A percentile compares a stretch with the other conserved stretches of the same genome.
phyloP scores from a whole-genome alignment of 495 filamentous ascomycete species.

The Alectoria sarmentosa region DNA sequence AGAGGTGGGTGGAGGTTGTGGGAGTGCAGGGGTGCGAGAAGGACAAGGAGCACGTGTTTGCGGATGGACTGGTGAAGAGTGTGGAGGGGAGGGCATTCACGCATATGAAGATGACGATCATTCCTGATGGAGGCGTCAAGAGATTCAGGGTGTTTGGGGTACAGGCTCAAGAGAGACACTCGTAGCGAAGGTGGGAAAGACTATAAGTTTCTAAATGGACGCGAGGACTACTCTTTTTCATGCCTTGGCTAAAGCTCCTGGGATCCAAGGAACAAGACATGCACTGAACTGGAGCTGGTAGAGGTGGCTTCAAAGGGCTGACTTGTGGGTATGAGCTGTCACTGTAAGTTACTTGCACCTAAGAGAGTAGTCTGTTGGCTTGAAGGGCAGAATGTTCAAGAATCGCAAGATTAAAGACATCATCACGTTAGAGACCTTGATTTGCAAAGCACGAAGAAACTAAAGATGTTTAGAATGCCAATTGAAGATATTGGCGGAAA shows the following conservation, averaged over 20 bases:
- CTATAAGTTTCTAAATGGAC: not conserved
- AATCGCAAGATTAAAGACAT: no score
- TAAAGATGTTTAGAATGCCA: no score
- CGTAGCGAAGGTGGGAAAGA: not conserved
- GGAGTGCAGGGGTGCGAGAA: slow-evolving; percentile 60
- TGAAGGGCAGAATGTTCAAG: no score
- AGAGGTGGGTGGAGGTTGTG: slow-evolving; percentile 64
- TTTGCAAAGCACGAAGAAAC: no score
- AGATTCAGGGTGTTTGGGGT: slow-evolving; percentile 73
- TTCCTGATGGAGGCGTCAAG: slow-evolving; percentile 91
- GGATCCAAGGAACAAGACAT: not conserved
- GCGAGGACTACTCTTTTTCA: not conserved
- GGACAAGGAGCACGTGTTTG: slow-evolving; percentile 77
- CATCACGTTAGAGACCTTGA: no score
- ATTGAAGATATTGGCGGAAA: no score
- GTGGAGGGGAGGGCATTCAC: slow-evolving; percentile 52
- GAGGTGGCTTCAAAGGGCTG: not conserved
- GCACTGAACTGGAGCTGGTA: not conserved
- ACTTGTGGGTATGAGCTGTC: not conserved
- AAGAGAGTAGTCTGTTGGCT: no score
- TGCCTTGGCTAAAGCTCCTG: not conserved
- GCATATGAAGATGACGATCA: slow-evolving; percentile 82
- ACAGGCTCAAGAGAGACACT: slow-evolving; percentile 32
- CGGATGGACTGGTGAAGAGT: slow-evolving; percentile 37
- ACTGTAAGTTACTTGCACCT: not conserved